Conservation (phyloP, 108 stramenopile species). For the Craspedostauros australis region DNA sequence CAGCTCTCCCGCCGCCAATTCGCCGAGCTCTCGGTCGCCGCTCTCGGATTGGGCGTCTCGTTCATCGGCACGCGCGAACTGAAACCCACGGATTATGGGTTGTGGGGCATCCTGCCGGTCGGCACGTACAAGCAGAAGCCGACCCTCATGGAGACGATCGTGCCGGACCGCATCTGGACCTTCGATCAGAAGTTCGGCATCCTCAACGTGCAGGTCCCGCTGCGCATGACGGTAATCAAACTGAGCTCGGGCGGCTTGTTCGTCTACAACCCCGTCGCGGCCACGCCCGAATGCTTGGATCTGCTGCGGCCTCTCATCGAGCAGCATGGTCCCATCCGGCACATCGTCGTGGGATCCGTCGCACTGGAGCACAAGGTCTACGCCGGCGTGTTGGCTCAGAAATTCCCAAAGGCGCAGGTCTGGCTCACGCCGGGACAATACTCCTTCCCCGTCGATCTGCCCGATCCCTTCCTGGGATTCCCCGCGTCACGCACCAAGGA, state of each 20-base stretch:
- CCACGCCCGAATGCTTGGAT: slow-evolving; percentile 72
- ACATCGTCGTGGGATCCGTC: slow-evolving; percentile 86
- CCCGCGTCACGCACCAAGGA: slow-evolving; percentile 50
- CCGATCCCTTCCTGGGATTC: slow-evolving; percentile 81
- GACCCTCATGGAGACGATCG: slow-evolving; percentile 72
- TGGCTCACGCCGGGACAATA: slow-evolving; percentile 88
- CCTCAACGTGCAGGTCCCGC: slow-evolving; percentile 89
- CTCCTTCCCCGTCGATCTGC: slow-evolving; percentile 71
- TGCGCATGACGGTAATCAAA: slow-evolving; percentile 83
- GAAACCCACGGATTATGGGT: slow-evolving; percentile 72
- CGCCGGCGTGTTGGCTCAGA: slow-evolving; percentile 86
- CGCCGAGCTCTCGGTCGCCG: slow-evolving; percentile 48
- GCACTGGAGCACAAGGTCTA: slow-evolving; percentile 94
- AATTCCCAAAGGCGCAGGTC: slow-evolving; percentile 70
- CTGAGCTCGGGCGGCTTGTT: slow-evolving; percentile 70
- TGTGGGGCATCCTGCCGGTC: slow-evolving; percentile 88
- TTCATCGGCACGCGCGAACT: slow-evolving; percentile 55
- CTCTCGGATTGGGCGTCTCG: slow-evolving; percentile 54
- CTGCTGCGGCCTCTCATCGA: slow-evolving; percentile 49
- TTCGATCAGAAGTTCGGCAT: slow-evolving; percentile 94
- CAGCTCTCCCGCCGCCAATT: slow-evolving; percentile 49
- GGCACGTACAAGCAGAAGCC: slow-evolving; percentile 87
- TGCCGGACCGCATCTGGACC: slow-evolving; percentile 82
- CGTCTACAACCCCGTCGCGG: slow-evolving; percentile 88
- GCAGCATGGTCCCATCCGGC: slow-evolving; percentile 73